phyloP scores from a whole-genome alignment of 1,284 basidiomycete species.

The Malassezia cuniculi region DNA sequence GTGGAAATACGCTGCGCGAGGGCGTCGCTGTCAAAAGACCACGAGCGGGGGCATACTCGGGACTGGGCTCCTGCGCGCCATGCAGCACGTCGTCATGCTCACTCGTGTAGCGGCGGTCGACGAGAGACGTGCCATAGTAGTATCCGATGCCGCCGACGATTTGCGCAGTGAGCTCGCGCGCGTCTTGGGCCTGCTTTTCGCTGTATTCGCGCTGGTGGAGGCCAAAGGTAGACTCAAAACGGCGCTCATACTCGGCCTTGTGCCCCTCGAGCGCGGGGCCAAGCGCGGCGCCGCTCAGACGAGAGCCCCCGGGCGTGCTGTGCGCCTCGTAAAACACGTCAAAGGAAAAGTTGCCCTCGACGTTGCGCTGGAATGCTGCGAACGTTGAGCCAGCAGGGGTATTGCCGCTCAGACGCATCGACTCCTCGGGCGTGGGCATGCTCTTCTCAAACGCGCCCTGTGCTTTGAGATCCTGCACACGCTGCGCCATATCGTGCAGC shows the following conservation, averaged over 20 bases:
- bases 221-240: conserved; percentile 60
- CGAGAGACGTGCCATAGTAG: conserved; percentile 78
- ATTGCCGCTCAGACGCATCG: conserved; percentile 64
- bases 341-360: conserved; percentile 66
- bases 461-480: conserved; percentile 53
- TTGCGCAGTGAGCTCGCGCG: conserved; percentile 74
- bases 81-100: conserved; percentile 58
- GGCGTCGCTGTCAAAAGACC: conserved; percentile 81
- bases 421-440: conserved; percentile 63
- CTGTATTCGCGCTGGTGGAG: conserved; percentile 46
- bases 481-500: conserved; percentile 54
- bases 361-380: conserved; percentile 71
- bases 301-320: conserved; percentile 53
- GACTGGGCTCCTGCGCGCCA: conserved; percentile 25
- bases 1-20: conserved; percentile 83
- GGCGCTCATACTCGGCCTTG: conserved; percentile 54
- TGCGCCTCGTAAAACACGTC: conserved; percentile 71
- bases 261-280: conserved; percentile 59
- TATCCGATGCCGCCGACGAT: conserved; percentile 83
- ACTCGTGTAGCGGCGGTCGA: conserved; percentile 67
- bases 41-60: conserved; percentile 52
- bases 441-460: conserved; percentile 50
- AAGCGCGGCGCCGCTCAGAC: conserved; percentile 51
- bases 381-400: conserved; percentile 61
- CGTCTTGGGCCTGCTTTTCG: conserved; percentile 57